Base-by-base conservation (phyloP, 176 grass and related monocot genomes). In the Panicum miliaceum region DNA sequence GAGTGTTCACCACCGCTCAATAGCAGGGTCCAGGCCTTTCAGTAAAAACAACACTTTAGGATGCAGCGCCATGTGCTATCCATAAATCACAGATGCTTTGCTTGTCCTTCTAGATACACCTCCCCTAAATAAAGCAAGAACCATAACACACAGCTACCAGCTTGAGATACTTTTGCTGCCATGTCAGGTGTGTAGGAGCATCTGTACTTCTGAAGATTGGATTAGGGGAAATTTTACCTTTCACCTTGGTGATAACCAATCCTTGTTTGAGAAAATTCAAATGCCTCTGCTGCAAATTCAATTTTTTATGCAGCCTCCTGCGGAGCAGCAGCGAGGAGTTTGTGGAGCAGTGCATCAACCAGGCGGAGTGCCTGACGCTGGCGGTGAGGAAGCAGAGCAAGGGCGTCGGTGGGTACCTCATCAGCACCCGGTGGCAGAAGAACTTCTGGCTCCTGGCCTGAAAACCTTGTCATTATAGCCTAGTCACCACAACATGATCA, bases 351-450 rank as follows among this genome's bases (percentile, higher is more conserved):
- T 98, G 92, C 87, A 98, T 98, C 77, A 90, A 82, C 87, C 84
- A 85, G 65, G 90, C 95, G 0, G 95, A 93, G 50, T 98, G 95
- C 85, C 82, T 93, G 69, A 98, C 95, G 42, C 82, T 98, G 86
- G 90, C 95, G 4, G 92, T 95, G 80, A 90, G 87, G 87, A 93
- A 93, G 81, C 89, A 93, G 85, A 90, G 91, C 92, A 90, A 88
- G 29, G 90, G 92, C 83, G 67, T 98, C 2, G 95, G 95, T 7
- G 95, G 95, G 1, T 98, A 95, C 86, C 89, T 93, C 51, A 40
- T 93, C 82, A 95, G 95, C 86, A 93, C 89, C 29, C 88, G 92
- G 88, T 90, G 95, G 92, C 95, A 95, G 84, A 98, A 98, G 92
- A 90, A 98, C 85, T 98, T 98, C 86, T 95, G 95, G 95, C 85